Percentiles rank a stretch among this genome's conserved stretches.
These are phyloP conservation scores for Echria macrotheca DNA, from an alignment of 495 filamentous ascomycete species.

Conservation along the genomic window DNA sequence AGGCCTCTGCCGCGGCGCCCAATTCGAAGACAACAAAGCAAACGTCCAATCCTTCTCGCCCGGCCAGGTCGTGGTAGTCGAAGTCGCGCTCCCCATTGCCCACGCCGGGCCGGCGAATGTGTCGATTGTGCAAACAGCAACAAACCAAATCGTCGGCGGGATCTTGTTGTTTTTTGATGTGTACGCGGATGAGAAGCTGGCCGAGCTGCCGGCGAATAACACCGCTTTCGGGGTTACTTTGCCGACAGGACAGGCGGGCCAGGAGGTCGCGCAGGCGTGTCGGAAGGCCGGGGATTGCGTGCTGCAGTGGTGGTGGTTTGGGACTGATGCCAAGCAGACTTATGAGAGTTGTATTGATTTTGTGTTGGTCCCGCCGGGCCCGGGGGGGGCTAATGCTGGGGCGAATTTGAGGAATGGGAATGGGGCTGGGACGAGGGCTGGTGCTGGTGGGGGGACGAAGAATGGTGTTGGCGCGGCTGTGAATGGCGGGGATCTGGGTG, in stretches of 20 bases:
- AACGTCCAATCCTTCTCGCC: constrained; percentile 54
- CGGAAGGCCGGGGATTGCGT: constrained; percentile 52
- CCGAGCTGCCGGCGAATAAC: constrained; percentile 44
- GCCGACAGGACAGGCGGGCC: constrained; percentile 27
- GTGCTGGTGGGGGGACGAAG: background rate
- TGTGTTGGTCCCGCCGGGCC: constrained; percentile 3
- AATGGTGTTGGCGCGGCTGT: background rate
- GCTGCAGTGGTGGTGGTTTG: constrained; percentile 57
- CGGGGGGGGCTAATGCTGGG: background rate
- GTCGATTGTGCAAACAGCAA: constrained; percentile 56
- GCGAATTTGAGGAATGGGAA: constrained; percentile 2
- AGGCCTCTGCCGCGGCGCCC: constrained; percentile 60
- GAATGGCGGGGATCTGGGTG: background rate
- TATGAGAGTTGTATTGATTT: constrained; percentile 68
- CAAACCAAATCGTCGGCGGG: constrained; percentile 49
- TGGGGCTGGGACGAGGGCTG: background rate
- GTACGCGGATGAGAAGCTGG: constrained; percentile 39
- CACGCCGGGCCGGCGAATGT: constrained; percentile 66
- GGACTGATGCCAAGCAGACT: constrained; percentile 58
- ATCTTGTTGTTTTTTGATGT: constrained; percentile 51
- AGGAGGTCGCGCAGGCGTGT: constrained; percentile 34
- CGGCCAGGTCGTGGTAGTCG: constrained; percentile 54
- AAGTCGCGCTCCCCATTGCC: constrained; percentile 43
- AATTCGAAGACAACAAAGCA: constrained; percentile 60
- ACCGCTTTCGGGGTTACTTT: constrained; percentile 62